These are phyloP conservation scores for Spiraea crenata DNA, from an alignment of 331 rosid species.

Conservation along the genomic window DNA sequence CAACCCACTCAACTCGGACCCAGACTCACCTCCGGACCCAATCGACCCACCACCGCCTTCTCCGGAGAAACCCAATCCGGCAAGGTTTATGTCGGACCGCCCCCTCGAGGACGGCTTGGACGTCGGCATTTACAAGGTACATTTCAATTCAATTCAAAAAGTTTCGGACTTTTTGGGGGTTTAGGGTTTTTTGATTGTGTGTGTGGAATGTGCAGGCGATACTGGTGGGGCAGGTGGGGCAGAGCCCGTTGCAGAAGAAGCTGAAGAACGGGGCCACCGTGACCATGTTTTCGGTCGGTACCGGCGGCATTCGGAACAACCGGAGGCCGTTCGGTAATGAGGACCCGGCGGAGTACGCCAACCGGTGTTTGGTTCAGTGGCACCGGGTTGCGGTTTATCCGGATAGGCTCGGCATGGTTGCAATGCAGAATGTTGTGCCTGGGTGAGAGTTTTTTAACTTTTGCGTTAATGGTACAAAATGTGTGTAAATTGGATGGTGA, in stretches of 20 bases:
- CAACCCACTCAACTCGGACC: slow-evolving; percentile 11
- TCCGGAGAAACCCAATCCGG: slow-evolving; percentile 5
- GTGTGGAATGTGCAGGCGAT: slow-evolving; percentile 55
- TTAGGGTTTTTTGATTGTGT: slow-evolving; percentile 5
- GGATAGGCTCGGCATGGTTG: slow-evolving; percentile 47
- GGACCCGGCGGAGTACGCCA: slow-evolving; percentile 73
- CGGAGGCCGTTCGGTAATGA: slow-evolving; percentile 74
- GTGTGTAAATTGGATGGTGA: neutral
- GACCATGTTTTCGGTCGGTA: slow-evolving; percentile 69
- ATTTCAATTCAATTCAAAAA: neutral
- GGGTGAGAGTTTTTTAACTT: slow-evolving; percentile 45
- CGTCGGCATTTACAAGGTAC: slow-evolving; percentile 70
- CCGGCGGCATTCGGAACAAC: slow-evolving; percentile 91
- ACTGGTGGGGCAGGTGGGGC: slow-evolving; percentile 78
- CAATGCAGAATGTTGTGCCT: slow-evolving; percentile 43
- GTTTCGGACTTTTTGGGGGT: no score
- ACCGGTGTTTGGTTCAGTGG: slow-evolving; percentile 76
- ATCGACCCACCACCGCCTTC: slow-evolving; percentile 24
- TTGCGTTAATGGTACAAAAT: neutral
- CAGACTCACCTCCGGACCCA: slow-evolving; percentile 19
- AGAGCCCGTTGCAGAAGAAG: slow-evolving; percentile 76
- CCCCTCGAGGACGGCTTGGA: slow-evolving; percentile 81
- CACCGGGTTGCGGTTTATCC: slow-evolving; percentile 81
- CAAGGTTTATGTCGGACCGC: slow-evolving; percentile 20
- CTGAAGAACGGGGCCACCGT: slow-evolving; percentile 56